phyloP scores from a whole-genome alignment of 345 rosid species.

The Viola odorata region DNA sequence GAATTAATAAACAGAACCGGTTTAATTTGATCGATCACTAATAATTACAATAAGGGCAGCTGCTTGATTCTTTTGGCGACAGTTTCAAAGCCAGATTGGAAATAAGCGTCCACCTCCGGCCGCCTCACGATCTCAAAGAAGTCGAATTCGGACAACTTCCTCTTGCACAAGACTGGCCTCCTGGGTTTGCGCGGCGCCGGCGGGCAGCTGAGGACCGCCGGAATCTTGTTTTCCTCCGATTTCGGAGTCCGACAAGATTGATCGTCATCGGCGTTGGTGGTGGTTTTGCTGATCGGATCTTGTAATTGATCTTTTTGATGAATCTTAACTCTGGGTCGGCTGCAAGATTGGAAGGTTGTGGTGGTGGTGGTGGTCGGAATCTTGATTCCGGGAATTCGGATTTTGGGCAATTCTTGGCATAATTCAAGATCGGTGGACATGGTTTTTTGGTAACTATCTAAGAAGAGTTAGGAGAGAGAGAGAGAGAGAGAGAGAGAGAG shows the following conservation, averaged over 20 bases:
- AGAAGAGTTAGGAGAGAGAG: not conserved
- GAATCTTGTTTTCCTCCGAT: slow-evolving; percentile 32
- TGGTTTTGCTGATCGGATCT: not conserved
- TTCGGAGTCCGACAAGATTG: slow-evolving; percentile 22
- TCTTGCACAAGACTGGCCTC: slow-evolving; percentile 20
- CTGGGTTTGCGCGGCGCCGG: slow-evolving; percentile 37
- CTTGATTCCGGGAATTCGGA: slow-evolving; percentile 11
- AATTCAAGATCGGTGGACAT: slow-evolving; percentile 36
- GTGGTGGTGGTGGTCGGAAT: not conserved
- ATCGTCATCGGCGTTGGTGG: not conserved
- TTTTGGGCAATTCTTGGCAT: slow-evolving; percentile 20
- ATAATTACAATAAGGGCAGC: slow-evolving; percentile 17
- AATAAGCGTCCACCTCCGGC: slow-evolving; percentile 29
- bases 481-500: not conserved
- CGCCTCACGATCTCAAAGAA: slow-evolving; percentile 33
- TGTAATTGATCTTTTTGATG: not conserved
- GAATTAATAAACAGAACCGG: not conserved
- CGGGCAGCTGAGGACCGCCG: slow-evolving; percentile 25
- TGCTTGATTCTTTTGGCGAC: slow-evolving; percentile 12
- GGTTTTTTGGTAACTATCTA: not conserved
- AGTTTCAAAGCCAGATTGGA: slow-evolving; percentile 10
- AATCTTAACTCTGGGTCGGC: not conserved
- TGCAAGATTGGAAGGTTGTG: slow-evolving; percentile 6
- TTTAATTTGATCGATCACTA: not conserved
- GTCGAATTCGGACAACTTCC: slow-evolving; percentile 36